phyloP scores from a whole-genome alignment of 2,329 filamentous ascomycete species.

The Talaromyces albobiverticillius region DNA sequence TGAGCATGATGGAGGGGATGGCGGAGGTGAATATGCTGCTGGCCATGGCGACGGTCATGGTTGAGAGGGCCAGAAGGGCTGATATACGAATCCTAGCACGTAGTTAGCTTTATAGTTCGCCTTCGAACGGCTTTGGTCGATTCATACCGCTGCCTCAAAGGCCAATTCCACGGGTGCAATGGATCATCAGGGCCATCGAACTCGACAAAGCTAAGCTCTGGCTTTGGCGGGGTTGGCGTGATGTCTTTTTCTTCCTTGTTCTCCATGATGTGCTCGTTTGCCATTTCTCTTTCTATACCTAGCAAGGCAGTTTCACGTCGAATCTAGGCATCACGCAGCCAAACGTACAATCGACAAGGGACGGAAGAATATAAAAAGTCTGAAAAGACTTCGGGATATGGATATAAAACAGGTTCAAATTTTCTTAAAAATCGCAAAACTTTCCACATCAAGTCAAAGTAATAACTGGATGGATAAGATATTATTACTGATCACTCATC shows the following conservation, averaged over 20 bases:
- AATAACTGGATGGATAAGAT: too few relatives aligned
- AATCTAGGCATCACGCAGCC: too few relatives aligned
- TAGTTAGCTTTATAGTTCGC: not conserved
- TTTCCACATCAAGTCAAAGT: too few relatives aligned
- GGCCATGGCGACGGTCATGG: conserved; percentile 11
- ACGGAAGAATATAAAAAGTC: too few relatives aligned
- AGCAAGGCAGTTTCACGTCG: too few relatives aligned
- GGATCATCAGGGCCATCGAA: conserved; percentile 12
- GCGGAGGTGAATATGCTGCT: conserved; percentile 11
- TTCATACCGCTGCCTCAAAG: conserved; percentile 5
- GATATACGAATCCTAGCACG: conserved; percentile 4
- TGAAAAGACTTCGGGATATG: too few relatives aligned
- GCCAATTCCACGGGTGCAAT: conserved; percentile 12
- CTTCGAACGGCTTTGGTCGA: not conserved
- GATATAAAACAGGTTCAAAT: too few relatives aligned
- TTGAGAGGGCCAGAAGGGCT: conserved; percentile 8
- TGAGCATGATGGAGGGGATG: conserved; percentile 12
- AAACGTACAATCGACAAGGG: too few relatives aligned
- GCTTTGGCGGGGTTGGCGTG: not conserved
- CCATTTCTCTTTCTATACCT: too few relatives aligned
- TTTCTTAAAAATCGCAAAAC: too few relatives aligned
- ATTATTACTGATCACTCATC: too few relatives aligned
- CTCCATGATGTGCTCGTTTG: not conserved
- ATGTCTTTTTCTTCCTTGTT: not conserved
- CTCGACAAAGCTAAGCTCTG: conserved; percentile 3